Percentiles rank a stretch among this genome's conserved stretches.
Conservation (phyloP, 768 basidiomycete species). For the Lactifluus hygrophoroides region DNA sequence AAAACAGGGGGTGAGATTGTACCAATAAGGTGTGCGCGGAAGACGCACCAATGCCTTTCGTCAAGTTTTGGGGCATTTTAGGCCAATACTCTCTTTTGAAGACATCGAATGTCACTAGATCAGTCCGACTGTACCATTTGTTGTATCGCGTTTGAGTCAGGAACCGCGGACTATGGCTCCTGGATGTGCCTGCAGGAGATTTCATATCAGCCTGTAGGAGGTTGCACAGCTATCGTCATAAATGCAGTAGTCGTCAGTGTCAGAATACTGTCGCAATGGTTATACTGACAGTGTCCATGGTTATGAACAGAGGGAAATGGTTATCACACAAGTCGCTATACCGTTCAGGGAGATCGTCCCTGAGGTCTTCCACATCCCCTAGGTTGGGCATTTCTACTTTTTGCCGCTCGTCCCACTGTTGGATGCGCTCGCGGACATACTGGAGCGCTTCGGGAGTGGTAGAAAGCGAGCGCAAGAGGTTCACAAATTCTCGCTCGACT, state of each 20-base stretch:
- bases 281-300: constrained; percentile 47
- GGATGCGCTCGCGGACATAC: constrained; percentile 31
- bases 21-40: background rate
- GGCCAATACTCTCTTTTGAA: constrained; percentile 53
- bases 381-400: constrained; percentile 28
- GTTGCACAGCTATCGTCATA: constrained; percentile 34
- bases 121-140: background rate
- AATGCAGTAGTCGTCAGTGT: background rate
- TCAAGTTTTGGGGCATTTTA: constrained; percentile 43
- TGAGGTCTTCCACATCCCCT: constrained; percentile 37
- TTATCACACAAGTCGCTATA: constrained; percentile 49
- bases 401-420: constrained; percentile 14
- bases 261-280: background rate
- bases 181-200: background rate
- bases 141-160: background rate
- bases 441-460: constrained; percentile 30
- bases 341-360: constrained; percentile 38
- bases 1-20: background rate
- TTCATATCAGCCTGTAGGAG: constrained; percentile 42
- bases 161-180: background rate
- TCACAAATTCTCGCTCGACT: constrained; percentile 58
- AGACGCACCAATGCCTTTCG: constrained; percentile 42
- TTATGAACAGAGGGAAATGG: constrained; percentile 65
- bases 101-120: constrained; percentile 35
- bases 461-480: constrained; percentile 39